Percentiles rank a stretch among this genome's conserved stretches.
Conservation (phyloP, 345 rosid species). For the Ricinus communis region DNA sequence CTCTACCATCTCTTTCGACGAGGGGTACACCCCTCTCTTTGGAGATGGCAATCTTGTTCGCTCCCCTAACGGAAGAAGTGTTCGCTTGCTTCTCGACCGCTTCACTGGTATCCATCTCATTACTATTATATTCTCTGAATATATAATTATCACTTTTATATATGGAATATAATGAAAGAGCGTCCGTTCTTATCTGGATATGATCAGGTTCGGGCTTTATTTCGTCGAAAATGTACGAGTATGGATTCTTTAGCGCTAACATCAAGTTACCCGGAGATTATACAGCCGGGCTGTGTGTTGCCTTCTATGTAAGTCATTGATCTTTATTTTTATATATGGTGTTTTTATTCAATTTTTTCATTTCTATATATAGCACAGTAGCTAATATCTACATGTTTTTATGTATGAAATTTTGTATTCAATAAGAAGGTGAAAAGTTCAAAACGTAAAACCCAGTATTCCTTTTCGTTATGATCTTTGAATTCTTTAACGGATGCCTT, state of each 20-base stretch:
- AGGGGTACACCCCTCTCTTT: constrained; percentile 76
- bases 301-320: constrained; percentile 60
- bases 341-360: too few relatives aligned
- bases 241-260: constrained; percentile 87
- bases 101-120: constrained; percentile 59
- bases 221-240: constrained; percentile 73
- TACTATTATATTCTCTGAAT: background rate
- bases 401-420: too few relatives aligned
- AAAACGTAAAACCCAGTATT: too few relatives aligned
- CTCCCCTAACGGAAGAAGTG: constrained; percentile 66
- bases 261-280: constrained; percentile 81
- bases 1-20: constrained; percentile 65
- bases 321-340: too few relatives aligned
- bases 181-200: background rate
- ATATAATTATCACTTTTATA: too few relatives aligned
- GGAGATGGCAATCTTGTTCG: constrained; percentile 80
- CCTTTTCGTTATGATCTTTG: too few relatives aligned
- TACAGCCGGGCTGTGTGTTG: constrained; percentile 86
- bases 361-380: too few relatives aligned
- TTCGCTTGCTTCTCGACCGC: constrained; percentile 84
- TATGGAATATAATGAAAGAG: too few relatives aligned
- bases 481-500: too few relatives aligned
- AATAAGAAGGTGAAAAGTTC: too few relatives aligned
- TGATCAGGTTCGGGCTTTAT: constrained; percentile 79
- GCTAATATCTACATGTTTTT: too few relatives aligned